Evolutionary conservation across 1,139 yeast genomes (phyloP).

Genomic region (Waltiozyma sp.): DNA sequence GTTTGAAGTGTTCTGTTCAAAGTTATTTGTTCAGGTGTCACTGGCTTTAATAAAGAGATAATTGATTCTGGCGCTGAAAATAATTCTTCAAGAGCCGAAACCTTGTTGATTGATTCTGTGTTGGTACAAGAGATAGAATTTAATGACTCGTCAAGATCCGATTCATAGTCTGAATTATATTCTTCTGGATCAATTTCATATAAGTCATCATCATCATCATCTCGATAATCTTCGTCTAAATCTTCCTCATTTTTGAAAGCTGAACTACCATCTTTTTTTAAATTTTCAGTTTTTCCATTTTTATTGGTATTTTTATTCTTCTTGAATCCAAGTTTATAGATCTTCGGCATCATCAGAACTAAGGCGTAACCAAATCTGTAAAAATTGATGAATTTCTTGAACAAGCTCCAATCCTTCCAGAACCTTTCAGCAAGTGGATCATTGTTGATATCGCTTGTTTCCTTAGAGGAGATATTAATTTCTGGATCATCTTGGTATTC

Average conservation of each 20-base stretch:
- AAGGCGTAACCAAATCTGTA: slow-evolving; percentile 8
- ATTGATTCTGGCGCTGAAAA: slow-evolving; percentile 12
- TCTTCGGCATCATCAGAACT: not conserved
- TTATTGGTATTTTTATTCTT: not conserved
- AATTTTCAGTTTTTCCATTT: too few relatives aligned
- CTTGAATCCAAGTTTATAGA: not conserved
- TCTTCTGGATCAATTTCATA: slow-evolving; percentile 19
- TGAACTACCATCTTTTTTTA: too few relatives aligned
- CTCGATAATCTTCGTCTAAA: not conserved
- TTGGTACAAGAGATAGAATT: too few relatives aligned
- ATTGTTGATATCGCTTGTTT: slow-evolving; percentile 5
- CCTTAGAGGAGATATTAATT: not conserved
- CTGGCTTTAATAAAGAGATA: slow-evolving; percentile 9
- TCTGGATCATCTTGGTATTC: slow-evolving; percentile 15
- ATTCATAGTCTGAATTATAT: slow-evolving; percentile 17
- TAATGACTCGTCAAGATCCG: slow-evolving; percentile 10
- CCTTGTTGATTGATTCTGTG: slow-evolving; percentile 7
- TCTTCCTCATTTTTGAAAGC: not conserved
- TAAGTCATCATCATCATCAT: slow-evolving; percentile 11
- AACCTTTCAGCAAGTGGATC: not conserved
- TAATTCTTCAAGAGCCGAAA: slow-evolving; percentile 14
- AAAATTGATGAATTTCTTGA: slow-evolving; percentile 8
- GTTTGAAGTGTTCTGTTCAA: slow-evolving; percentile 15
- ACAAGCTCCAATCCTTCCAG: slow-evolving; percentile 7
- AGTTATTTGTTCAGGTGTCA: slow-evolving; percentile 15